Base-by-base conservation (phyloP, 306 rosid genomes). In the Mimosa pudica region DNA sequence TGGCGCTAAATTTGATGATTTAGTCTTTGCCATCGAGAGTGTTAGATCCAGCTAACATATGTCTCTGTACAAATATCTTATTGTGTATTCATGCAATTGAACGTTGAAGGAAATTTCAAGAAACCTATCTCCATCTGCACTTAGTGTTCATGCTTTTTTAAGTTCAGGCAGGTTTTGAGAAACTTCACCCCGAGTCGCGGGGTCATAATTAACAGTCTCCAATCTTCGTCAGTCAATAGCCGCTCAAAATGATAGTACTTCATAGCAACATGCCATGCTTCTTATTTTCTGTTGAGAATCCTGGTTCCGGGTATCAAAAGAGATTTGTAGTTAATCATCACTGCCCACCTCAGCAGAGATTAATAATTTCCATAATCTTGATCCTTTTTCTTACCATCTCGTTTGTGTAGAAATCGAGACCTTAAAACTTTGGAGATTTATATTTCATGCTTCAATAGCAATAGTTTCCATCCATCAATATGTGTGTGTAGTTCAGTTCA, bases 1-100 rank as follows among this genome's bases (percentile, higher is more conserved):
- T 0, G 99, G 99, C 32, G 99, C 99, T 45, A 95, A 95, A 82
- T 85, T 83, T 4, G 99, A 93, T 76, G 98, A 92, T 79, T 82
- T 95, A 84, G 90, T 95, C 55, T 79, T 38, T 83, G 99, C 98
- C 44, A 92, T 95, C 60, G 98, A 95, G 4, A 45, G 54, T 45
- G 90, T 93, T 58, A 85, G 96, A 83, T 89, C 96, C 12, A 87
- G 89, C 84, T 91, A 81, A 79, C 71, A 62, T 55, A 55, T 10
- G 38, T 79, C 17, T 52, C 36, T 47, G 30, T 74, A 70, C 62
- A 75, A 75, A 78, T 75, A 52, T 78, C 42, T 38, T 38, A 24
- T 86, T 86, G 78, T 83, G 87, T 78, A 80, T 80, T 57, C 58
- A 69, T 80, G 81, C 73, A 80, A 54, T 77, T 80, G 73, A 69